Conservation (phyloP, 768 basidiomycete genomes). For the Lactarius deliciosus region DNA sequence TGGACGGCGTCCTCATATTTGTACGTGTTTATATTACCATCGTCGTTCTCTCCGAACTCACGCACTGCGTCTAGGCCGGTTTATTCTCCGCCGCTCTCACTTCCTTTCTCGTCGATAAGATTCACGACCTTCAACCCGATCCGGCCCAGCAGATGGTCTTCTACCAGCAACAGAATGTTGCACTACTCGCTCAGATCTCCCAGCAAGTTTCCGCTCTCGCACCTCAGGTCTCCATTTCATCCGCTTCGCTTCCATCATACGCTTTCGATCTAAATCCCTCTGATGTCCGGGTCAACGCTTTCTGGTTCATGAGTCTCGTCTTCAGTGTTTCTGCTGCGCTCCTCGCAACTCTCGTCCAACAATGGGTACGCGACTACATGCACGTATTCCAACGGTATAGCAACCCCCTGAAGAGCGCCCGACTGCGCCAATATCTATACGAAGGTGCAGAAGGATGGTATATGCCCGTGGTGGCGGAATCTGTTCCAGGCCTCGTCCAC, state of each 20-base stretch:
- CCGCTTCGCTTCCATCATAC: too few species aligned
- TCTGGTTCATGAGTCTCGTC: too few species aligned
- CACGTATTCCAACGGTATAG: conserved; percentile 35
- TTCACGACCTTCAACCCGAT: conserved; percentile 10
- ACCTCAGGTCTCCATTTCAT: too few species aligned
- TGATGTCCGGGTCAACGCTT: too few species aligned
- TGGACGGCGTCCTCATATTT: conserved; percentile 4
- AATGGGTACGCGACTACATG: conserved; percentile 36
- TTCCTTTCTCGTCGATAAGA: conserved; percentile 14
- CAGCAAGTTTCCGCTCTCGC: too few species aligned
- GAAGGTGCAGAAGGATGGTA: conserved; percentile 43
- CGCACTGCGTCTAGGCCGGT: conserved; percentile 12
- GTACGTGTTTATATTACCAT: neutral
- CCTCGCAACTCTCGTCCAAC: too few species aligned
- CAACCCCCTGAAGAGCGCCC: conserved; percentile 36
- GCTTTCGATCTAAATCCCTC: too few species aligned
- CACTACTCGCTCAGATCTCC: too few species aligned
- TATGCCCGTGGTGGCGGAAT: conserved; percentile 43
- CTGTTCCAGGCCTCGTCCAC: conserved; percentile 49
- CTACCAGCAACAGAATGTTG: too few species aligned
- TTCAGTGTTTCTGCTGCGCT: too few species aligned
- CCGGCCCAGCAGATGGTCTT: too few species aligned
- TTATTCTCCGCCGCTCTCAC: conserved; percentile 16
- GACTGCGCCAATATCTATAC: conserved; percentile 40
- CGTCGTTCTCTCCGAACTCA: too few species aligned